Evolutionary conservation across 768 basidiomycete species (phyloP).

Genomic region (Arthromyces matolae): DNA sequence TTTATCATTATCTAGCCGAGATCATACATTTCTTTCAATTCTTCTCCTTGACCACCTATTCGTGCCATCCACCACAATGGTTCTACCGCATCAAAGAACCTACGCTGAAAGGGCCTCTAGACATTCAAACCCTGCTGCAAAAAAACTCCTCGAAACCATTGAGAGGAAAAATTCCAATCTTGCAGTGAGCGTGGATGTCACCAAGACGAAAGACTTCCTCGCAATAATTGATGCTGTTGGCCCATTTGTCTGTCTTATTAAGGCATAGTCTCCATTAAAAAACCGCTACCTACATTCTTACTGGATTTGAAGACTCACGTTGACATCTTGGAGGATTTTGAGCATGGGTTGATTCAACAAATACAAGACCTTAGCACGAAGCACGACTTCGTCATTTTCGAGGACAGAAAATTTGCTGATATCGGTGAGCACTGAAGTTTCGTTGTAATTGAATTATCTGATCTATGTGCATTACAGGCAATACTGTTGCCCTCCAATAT

Average conservation of each 20-base stretch:
- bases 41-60: neutral
- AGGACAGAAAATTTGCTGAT: slow-evolving; percentile 98
- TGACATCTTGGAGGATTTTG: slow-evolving; percentile 93
- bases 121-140: slow-evolving; percentile 74
- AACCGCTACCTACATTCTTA: slow-evolving; percentile 20
- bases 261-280: slow-evolving; percentile 49
- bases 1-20: slow-evolving; percentile 9
- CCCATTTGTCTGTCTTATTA: slow-evolving; percentile 88
- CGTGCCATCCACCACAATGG: slow-evolving; percentile 17
- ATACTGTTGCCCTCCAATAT: slow-evolving; percentile 95
- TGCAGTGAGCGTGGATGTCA: slow-evolving; percentile 94
- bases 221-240: slow-evolving; percentile 86
- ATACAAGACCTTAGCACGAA: slow-evolving; percentile 69
- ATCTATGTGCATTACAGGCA: slow-evolving; percentile 53
- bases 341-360: slow-evolving; percentile 60
- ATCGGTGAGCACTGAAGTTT: slow-evolving; percentile 61
- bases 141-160: slow-evolving; percentile 73
- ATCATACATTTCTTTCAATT: slow-evolving; percentile 18
- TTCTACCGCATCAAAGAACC: slow-evolving; percentile 40
- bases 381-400: slow-evolving; percentile 94
- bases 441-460: neutral
- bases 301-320: slow-evolving; percentile 77
- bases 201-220: slow-evolving; percentile 71
- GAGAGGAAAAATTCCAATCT: slow-evolving; percentile 88
- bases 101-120: slow-evolving; percentile 59